Evolutionary conservation across 176 grass and related monocot genomes (phyloP), one percentile per base, ranked within the genome.

Genomic region (Juncus effusus): DNA sequence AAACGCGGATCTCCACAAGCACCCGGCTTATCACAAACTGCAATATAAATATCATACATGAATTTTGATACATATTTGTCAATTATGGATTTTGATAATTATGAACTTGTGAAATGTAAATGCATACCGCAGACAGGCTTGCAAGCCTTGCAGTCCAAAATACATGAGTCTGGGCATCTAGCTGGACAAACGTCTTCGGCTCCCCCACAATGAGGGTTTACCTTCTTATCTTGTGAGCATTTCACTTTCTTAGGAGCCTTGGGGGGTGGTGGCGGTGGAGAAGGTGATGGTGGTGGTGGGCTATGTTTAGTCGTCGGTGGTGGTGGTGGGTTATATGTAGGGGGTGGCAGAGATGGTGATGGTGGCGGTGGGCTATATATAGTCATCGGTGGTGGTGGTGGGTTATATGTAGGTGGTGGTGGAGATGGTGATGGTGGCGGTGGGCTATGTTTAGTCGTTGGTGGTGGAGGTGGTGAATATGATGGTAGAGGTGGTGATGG

Each of bases 1-100:
- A 65, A 65, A 14, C 62, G 62, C 7, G 62, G 62, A 65, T 65
- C 62, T 42, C 62, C 62, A 19, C 62, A 65, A 16, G 62, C 62
- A 45, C 62, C 62, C 8, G 62, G 38, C 2, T 10, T 42, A 5
- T 68, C 64, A 40, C 64, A 68, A 10, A 68, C 64, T 68, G 16
- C 15, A 67, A 67, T 66, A 2, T 53, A 10, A 45, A 16, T 16
- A 64, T 60, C 8, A 36, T 60, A 36, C 58, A 61, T 4, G 5
- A 54, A 54, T 10, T 54, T 54, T 54, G 51, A 54, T 8, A 54
- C 51, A 54, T 54, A 54, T n/a, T 11, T 54, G n/a, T 54, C 4
- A 54, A 54, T 54, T 11, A 54, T 9, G 4, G 51, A 54, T n/a
- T 11, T 54, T 2, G 10, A 54, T 54, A 54, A 3, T 3, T 3